phyloP scores from a whole-genome alignment of 1,284 basidiomycete genomes.

The Neonothopanus nambi region DNA sequence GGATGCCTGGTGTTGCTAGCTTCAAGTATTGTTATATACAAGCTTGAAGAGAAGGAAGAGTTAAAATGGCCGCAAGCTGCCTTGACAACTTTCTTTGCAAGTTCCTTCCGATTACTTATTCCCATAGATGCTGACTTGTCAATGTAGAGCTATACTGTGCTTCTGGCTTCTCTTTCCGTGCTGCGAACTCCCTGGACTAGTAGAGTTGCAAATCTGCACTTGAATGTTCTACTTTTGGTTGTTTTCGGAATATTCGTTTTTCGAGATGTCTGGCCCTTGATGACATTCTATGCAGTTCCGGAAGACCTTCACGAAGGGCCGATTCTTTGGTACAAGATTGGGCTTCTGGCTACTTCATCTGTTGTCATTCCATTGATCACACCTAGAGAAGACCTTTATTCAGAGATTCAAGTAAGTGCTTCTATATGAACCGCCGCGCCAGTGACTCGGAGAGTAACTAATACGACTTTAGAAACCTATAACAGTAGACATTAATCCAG shows the following conservation, averaged over 20 bases:
- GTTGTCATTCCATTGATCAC: conserved; percentile 39
- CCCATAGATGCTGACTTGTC: no score
- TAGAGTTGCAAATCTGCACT: conserved; percentile 22
- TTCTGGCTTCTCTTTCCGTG: neutral
- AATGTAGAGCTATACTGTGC: neutral
- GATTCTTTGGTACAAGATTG: conserved; percentile 39
- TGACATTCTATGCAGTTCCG: conserved; percentile 43
- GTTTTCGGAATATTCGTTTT: conserved; percentile 50
- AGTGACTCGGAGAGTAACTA: neutral
- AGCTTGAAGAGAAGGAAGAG: no score
- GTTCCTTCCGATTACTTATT: neutral
- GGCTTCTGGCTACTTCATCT: conserved; percentile 31
- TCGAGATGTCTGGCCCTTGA: conserved; percentile 65
- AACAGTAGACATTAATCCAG: conserved; percentile 49
- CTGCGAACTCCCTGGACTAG: neutral
- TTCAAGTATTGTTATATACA: neutral
- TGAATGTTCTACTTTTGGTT: conserved; percentile 36
- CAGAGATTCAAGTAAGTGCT: no score
- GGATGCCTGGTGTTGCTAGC: conserved; percentile 1
- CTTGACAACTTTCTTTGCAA: neutral
- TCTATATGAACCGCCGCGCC: neutral
- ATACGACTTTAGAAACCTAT: conserved; percentile 38
- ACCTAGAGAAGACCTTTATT: conserved; percentile 29
- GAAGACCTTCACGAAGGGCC: conserved; percentile 34
- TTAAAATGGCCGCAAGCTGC: no score